phyloP scores from a whole-genome alignment of 495 filamentous ascomycete genomes.

The Penicillium longicatenatum region DNA sequence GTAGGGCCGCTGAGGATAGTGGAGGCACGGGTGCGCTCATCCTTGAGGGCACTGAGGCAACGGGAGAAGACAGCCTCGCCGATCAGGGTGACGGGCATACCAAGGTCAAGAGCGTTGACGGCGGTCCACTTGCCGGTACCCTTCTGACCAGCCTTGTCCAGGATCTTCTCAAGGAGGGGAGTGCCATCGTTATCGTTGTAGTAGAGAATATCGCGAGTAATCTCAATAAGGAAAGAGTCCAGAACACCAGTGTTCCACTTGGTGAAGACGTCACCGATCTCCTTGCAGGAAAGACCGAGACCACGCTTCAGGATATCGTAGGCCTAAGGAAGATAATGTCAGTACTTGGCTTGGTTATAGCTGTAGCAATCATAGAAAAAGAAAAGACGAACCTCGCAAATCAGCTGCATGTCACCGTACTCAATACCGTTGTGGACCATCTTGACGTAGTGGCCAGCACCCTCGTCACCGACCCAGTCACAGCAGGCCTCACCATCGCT shows the following conservation, averaged over 20 bases:
- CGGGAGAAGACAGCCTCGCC: conserved; percentile 95
- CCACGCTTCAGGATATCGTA: conserved; percentile 99
- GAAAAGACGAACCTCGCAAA: conserved; percentile 75
- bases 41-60: conserved; percentile 92
- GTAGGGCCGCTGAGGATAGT: conserved; percentile 74
- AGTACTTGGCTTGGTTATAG: neutral
- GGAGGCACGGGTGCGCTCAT: conserved; percentile 84
- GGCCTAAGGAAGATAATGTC: conserved; percentile 59
- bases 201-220: conserved; percentile 96
- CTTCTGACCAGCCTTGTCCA: conserved; percentile 98
- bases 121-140: conserved; percentile 99
- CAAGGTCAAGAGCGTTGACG: conserved; percentile 96
- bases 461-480: conserved; percentile 99
- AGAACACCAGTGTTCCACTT: conserved; percentile 99
- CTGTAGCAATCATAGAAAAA: neutral
- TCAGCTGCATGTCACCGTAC: conserved; percentile 99
- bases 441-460: conserved; percentile 99
- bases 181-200: conserved; percentile 93
- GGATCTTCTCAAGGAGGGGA: conserved; percentile 94
- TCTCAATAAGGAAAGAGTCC: conserved; percentile 99
- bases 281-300: conserved; percentile 78
- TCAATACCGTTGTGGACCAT: conserved; percentile 99
- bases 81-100: conserved; percentile 98
- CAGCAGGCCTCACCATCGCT: conserved; percentile 95
- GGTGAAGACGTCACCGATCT: conserved; percentile 68